phyloP scores from a whole-genome alignment of 2,329 filamentous ascomycete genomes.

The Arthrobotrys sinensis region DNA sequence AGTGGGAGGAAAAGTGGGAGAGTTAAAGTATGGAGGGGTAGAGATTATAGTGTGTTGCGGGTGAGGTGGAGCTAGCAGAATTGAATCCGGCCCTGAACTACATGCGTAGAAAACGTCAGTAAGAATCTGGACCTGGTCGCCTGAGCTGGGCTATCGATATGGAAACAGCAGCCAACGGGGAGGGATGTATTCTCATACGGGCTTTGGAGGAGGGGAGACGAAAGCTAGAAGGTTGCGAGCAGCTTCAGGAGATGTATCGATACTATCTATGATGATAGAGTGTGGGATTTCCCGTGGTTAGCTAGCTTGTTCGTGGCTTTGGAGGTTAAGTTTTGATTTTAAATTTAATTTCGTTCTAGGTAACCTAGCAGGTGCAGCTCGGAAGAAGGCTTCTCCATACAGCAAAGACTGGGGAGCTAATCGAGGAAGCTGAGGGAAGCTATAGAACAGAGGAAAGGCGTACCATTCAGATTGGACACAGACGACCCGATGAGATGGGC shows the following conservation, averaged over 20 bases:
- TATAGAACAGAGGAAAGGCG: neutral
- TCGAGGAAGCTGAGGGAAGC: neutral
- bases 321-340: no score
- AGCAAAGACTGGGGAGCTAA: constrained; percentile 14
- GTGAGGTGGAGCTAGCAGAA: constrained; percentile 60
- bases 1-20: constrained; percentile 25
- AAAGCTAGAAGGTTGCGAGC: neutral
- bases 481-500: constrained; percentile 7
- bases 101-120: constrained; percentile 25
- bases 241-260: constrained; percentile 5
- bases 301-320: neutral
- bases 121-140: constrained; percentile 37
- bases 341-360: neutral
- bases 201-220: neutral
- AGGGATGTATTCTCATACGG: constrained; percentile 7
- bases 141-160: constrained; percentile 26
- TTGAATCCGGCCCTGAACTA: constrained; percentile 27
- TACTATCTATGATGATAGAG: neutral
- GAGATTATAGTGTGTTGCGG: constrained; percentile 56
- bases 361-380: constrained; percentile 21
- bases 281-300: neutral
- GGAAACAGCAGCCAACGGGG: constrained; percentile 1
- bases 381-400: constrained; percentile 32
- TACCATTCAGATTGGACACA: constrained; percentile 20
- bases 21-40: constrained; percentile 56